Conservation (phyloP, 2,329 filamentous ascomycete genomes). For the Epichloe amarillans region DNA sequence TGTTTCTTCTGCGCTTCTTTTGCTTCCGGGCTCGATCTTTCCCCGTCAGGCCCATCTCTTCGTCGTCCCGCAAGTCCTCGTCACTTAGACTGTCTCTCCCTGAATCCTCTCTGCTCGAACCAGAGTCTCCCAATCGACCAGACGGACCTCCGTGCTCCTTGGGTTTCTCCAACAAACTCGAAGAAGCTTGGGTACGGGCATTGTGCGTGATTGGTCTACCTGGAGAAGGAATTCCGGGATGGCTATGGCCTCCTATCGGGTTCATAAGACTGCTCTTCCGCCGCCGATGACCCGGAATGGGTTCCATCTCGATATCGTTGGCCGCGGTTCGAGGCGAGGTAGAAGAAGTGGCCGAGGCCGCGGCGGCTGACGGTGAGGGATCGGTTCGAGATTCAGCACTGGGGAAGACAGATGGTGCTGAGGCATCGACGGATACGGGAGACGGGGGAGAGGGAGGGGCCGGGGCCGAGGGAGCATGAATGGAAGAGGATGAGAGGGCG, state of each 20-base stretch:
- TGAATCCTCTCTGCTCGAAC: constrained; percentile 15
- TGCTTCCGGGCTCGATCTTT: constrained; percentile 57
- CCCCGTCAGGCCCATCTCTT: constrained; percentile 74
- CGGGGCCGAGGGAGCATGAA: not conserved
- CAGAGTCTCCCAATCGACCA: constrained; percentile 1
- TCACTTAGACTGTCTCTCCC: constrained; percentile 49
- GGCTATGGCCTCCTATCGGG: constrained; percentile 14
- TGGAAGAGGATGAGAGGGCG: not conserved
- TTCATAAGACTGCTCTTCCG: constrained; percentile 42
- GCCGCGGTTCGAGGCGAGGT: constrained; percentile 8
- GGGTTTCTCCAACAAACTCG: constrained; percentile 23
- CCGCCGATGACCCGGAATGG: constrained; percentile 39
- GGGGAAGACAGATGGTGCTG: not conserved
- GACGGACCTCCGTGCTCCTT: constrained; percentile 25
- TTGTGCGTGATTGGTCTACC: constrained; percentile 5
- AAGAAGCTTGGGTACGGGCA: constrained; percentile 4
- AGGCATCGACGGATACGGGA: not conserved
- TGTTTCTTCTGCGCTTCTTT: constrained; percentile 53
- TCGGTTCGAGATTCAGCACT: constrained; percentile 1
- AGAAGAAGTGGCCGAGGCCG: constrained; percentile 7
- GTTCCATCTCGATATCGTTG: constrained; percentile 43
- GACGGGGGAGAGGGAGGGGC: not conserved
- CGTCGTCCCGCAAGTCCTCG: constrained; percentile 68
- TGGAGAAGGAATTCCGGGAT: constrained; percentile 12
- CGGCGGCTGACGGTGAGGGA: not conserved